Evolutionary conservation across 73 alveolate species (phyloP).

Genomic region (Paramecium sexaurelia): DNA sequence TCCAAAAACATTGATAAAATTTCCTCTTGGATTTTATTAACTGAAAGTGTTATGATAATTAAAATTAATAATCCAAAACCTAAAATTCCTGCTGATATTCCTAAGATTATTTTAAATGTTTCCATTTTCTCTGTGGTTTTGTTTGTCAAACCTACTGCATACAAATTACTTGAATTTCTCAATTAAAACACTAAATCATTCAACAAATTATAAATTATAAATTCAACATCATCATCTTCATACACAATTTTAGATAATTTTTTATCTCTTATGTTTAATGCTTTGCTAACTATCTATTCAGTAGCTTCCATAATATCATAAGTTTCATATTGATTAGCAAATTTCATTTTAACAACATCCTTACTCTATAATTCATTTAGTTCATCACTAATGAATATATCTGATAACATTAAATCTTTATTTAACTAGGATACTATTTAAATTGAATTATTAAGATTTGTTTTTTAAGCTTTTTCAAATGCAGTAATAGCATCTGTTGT

Average conservation of each 20-base stretch:
- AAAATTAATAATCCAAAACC: not conserved
- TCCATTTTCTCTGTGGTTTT: not conserved
- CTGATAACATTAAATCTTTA: not conserved
- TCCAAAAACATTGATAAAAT: constrained; percentile 51
- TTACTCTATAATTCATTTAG: not conserved
- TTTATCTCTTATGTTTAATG: constrained; percentile 13
- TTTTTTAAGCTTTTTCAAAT: not conserved
- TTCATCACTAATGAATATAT: not conserved
- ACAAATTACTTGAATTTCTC: constrained; percentile 1
- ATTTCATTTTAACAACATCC: not conserved
- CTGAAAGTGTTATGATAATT: not conserved
- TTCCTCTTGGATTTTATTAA: constrained; percentile 38
- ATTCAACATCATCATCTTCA: not conserved
- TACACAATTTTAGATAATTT: not conserved
- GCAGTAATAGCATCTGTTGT: not conserved
- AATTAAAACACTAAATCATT: constrained; percentile 16
- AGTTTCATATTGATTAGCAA: not conserved
- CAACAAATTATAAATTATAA: not conserved
- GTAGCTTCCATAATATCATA: constrained; percentile 33
- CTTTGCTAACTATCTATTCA: constrained; percentile 10
- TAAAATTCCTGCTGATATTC: not conserved
- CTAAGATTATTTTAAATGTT: not conserved
- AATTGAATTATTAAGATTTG: not conserved
- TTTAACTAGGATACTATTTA: not conserved
- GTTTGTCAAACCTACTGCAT: not conserved